Percentiles rank a stretch among this genome's conserved stretches.
phyloP scores from a whole-genome alignment of 495 filamentous ascomycete species.

The Penicillium odoratum region DNA sequence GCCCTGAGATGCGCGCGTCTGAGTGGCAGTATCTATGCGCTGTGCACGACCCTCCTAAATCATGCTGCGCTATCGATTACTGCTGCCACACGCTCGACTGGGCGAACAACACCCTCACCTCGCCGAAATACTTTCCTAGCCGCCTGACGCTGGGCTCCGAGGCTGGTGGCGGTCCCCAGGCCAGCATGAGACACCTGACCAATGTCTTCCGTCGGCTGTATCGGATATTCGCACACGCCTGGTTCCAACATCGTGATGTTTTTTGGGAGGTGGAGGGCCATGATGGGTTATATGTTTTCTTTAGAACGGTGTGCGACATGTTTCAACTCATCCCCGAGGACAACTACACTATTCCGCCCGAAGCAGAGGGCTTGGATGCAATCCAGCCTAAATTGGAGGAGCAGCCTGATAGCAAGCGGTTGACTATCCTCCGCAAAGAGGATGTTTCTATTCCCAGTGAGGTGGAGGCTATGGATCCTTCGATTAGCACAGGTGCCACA shows the following conservation, averaged over 20 bases:
- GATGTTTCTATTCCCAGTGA: slow-evolving; percentile 25
- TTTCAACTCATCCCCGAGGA: slow-evolving; percentile 88
- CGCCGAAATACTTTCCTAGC: slow-evolving; percentile 87
- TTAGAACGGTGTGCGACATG: slow-evolving; percentile 93
- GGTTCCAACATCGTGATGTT: slow-evolving; percentile 94
- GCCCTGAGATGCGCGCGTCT: slow-evolving; percentile 95
- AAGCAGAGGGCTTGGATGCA: slow-evolving; percentile 76
- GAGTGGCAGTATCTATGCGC: slow-evolving; percentile 99
- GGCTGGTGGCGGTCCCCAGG: slow-evolving; percentile 57
- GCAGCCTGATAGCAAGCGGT: slow-evolving; percentile 40
- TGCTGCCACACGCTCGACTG: slow-evolving; percentile 98
- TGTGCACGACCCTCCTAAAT: slow-evolving; percentile 91
- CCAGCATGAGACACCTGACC: slow-evolving; percentile 76
- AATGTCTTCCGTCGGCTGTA: slow-evolving; percentile 95
- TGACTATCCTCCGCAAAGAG: slow-evolving; percentile 46
- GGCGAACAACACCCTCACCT: slow-evolving; percentile 88
- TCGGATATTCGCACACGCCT: slow-evolving; percentile 96
- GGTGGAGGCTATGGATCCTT: slow-evolving; percentile 35
- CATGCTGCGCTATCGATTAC: slow-evolving; percentile 97
- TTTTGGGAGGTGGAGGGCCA: slow-evolving; percentile 94
- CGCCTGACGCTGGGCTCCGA: slow-evolving; percentile 72
- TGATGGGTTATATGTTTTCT: slow-evolving; percentile 87
- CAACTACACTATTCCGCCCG: slow-evolving; percentile 90
- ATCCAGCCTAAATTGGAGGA: slow-evolving; percentile 42
- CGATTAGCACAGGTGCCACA: slow-evolving; percentile 59